phyloP scores from a whole-genome alignment of 805 yeast species.

The Kodamaea neixiangensis region DNA sequence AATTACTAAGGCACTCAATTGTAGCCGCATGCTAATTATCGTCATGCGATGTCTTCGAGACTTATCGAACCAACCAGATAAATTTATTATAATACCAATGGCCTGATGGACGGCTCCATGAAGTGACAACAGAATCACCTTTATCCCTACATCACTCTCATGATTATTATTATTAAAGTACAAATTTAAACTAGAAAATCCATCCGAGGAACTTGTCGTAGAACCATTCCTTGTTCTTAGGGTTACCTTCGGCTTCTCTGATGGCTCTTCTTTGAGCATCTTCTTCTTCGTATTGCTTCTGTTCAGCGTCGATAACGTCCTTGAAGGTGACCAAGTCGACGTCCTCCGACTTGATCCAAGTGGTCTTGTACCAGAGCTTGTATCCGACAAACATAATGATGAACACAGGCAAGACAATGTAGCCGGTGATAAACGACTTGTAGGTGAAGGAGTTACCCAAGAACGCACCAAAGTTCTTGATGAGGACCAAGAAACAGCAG shows the following conservation, averaged over 20 bases:
- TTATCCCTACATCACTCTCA: neutral
- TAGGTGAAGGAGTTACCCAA: constrained; percentile 57
- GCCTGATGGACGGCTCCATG: too few relatives aligned
- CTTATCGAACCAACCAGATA: too few relatives aligned
- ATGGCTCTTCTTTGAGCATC: constrained; percentile 28
- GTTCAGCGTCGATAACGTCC: constrained; percentile 53
- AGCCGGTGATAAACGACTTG: constrained; percentile 73
- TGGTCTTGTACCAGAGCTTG: constrained; percentile 56
- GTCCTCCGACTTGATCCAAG: constrained; percentile 51
- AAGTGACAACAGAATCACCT: neutral
- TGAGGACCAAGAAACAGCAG: constrained; percentile 56
- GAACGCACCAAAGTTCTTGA: constrained; percentile 75
- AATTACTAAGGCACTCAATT: too few relatives aligned
- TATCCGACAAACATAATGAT: constrained; percentile 56
- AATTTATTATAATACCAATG: too few relatives aligned
- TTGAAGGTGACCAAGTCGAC: constrained; percentile 62
- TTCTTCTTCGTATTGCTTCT: constrained; percentile 28
- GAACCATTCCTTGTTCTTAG: constrained; percentile 46
- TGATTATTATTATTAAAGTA: neutral
- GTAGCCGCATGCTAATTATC: too few relatives aligned
- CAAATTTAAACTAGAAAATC: constrained; percentile 36
- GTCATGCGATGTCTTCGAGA: too few relatives aligned
- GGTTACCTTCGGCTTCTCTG: constrained; percentile 41
- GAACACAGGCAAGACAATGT: constrained; percentile 72
- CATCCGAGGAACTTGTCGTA: constrained; percentile 52